Base-by-base conservation (phyloP, 2,329 filamentous ascomycete genomes). In the Arachnomyces sp. region DNA sequence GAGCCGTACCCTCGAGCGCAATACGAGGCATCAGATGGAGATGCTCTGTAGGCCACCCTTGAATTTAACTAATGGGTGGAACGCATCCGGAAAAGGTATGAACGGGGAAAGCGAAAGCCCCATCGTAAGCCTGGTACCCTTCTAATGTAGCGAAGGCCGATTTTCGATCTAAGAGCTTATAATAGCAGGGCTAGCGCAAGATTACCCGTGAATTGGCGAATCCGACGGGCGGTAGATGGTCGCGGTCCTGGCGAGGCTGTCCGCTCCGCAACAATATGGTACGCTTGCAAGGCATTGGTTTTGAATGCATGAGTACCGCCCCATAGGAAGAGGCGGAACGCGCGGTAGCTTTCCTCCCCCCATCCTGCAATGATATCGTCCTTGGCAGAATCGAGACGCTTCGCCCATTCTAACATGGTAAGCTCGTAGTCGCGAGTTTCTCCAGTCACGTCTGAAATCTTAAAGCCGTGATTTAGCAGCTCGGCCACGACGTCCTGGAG, bases 341-440 rank as follows among this genome's bases (percentile, higher is more conserved):
- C 17, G 13, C 34, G 34, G 17, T 28, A 36, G 6, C 16, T 28
- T 13, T 36, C 34, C 18, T 36, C 34, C 2, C 18, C 34, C 34
- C 34, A 36, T 36, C 33, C 33, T 12, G 33, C 33, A 3, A 35
- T 25, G n/a, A 35, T 35, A 7, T 15, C 34, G 2, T 36, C 34
- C 34, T 15, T 36, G 15, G 34, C 34, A 8, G 17, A 12, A 36
- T 36, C 17, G 12, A 36, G 17, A 13, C 34, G 20, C 34, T 36
- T 36, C 16, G 16, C 34, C 34, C 34, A 36, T 28, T 36, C 34
- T n/a, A 36, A 12, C 17, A 36, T 36, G 11, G 34, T 36, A 12
- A 36, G 34, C 34, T 36, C 34, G 5, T 36, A 36, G 34, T 36
- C 18, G 34, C 17, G 34, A 12, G 34, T 36, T 36, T 28, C 34